Conservation (phyloP, 768 basidiomycete genomes). For the Trametes maxima region DNA sequence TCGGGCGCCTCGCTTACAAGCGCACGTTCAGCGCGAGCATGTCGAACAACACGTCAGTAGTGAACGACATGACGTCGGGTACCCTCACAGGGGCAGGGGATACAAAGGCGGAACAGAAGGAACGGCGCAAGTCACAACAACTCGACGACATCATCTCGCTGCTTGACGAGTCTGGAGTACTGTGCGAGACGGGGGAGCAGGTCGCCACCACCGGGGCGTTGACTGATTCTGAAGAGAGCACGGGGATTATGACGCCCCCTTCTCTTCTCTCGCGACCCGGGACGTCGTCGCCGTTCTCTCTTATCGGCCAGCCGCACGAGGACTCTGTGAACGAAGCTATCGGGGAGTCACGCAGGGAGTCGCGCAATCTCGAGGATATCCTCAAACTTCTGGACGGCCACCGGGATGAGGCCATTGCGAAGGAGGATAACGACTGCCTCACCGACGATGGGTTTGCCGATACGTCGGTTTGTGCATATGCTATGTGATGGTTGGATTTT, state of each 20-base stretch:
- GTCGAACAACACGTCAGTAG: neutral
- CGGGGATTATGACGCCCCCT: constrained; percentile 3
- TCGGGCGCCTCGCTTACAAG: neutral
- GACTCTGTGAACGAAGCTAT: neutral
- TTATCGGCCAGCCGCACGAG: constrained; percentile 1
- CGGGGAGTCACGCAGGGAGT: constrained; percentile 4
- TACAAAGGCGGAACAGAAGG: neutral
- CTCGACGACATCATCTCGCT: constrained; percentile 20
- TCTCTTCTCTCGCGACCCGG: constrained; percentile 6
- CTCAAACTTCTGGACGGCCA: constrained; percentile 5
- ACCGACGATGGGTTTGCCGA: neutral
- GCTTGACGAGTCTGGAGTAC: constrained; percentile 11
- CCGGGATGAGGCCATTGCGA: neutral
- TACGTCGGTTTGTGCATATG: constrained; percentile 6
- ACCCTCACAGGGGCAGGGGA: neutral
- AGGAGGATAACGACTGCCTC: neutral
- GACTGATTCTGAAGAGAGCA: constrained; percentile 6
- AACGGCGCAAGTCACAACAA: constrained; percentile 8
- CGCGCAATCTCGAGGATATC: constrained; percentile 14
- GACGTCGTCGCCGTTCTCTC: constrained; percentile 13
- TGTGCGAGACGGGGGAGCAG: neutral
- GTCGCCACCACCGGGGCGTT: constrained; percentile 8
- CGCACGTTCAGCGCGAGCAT: neutral
- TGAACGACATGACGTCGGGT: neutral
- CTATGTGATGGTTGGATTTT: neutral